Base-by-base conservation (phyloP, 768 basidiomycete species). In the Mrakia hoshinonis region DNA sequence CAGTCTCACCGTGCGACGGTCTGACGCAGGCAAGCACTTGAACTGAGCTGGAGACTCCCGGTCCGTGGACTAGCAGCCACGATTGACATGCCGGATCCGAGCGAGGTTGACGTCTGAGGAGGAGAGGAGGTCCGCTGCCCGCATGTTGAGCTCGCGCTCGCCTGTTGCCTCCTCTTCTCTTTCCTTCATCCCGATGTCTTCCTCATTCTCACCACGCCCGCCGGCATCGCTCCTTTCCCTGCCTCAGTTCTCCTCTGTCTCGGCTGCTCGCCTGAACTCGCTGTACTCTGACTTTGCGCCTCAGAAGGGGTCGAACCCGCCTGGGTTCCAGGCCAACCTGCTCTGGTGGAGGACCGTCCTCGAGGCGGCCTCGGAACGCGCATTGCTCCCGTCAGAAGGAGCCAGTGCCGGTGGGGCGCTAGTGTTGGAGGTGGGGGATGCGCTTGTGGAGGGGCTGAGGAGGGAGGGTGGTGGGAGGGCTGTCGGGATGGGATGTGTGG, bases 231-330 rank as follows among this genome's bases (percentile, higher is more conserved):
- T 61, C 34, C 34, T 61, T 22, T 48, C 61, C 38, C 69, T 70
- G 34, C 66, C 76, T 2, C 72, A 75, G 1, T 68, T 76, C 67
- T 31, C 73, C 3, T 68, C 74, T 0, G 77, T 79, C 0, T 76
- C 80, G 0, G 15, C 75, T 22, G 70, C 77, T 15, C 79, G 81
- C 22, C 68, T 82, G 4, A 73, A 76, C 64, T 79, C 92, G 0
- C 82, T 97, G 9, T 97, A 94, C 80, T 89, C 92, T 10, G 92
- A 94, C 77, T 87, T 94, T 70, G 86, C 89, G 0, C 83, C 86
- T 15, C 91, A 94, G 80, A 90, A 89, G 75, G 82, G 85, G 61
- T 88, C 91, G 1, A 94, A 97, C 78, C 89, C 91, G 0, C 84
- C 88, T 1, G 87, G 90, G 4, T 96, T 87, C 78, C 80, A 85